Evolutionary conservation across 139 green algal genomes (phyloP).

Genomic region (Astrephomene gubernaculifera): DNA sequence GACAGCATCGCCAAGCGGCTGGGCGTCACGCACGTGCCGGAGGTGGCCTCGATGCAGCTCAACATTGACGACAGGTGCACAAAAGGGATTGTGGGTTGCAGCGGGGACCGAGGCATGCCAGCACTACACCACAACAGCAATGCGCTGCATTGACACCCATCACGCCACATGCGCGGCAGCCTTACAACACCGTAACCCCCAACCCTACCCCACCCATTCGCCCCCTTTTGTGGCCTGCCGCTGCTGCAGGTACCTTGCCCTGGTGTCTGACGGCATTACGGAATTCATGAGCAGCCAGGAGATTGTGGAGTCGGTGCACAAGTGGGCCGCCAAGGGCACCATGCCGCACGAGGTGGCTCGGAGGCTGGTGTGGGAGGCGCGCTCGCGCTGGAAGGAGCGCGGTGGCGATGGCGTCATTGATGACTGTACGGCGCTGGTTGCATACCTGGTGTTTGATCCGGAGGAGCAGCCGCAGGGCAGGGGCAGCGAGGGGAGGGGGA

Average conservation of each 20-base stretch:
- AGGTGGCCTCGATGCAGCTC: slow-evolving; percentile 51
- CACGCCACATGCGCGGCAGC: too few species aligned
- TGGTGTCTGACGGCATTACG: slow-evolving; percentile 71
- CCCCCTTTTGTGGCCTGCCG: too few species aligned
- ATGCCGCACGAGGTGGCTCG: slow-evolving; percentile 33
- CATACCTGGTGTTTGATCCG: slow-evolving; percentile 20
- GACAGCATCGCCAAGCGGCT: slow-evolving; percentile 62
- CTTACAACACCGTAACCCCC: too few species aligned
- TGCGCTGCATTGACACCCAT: too few species aligned
- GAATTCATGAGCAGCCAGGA: slow-evolving; percentile 71
- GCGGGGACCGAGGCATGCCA: too few species aligned
- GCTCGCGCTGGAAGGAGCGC: neutral
- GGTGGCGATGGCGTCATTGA: slow-evolving; percentile 14
- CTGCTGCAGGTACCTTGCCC: slow-evolving; percentile 72
- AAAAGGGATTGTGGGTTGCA: too few species aligned
- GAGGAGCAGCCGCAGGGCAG: neutral
- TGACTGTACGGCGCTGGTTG: slow-evolving; percentile 35
- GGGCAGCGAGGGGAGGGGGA: neutral
- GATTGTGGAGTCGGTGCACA: slow-evolving; percentile 64
- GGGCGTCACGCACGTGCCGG: slow-evolving; percentile 63
- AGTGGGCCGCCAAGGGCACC: neutral
- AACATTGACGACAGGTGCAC: slow-evolving; percentile 54
- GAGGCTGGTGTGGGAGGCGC: slow-evolving; percentile 33
- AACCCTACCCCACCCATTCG: too few species aligned
- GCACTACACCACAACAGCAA: too few species aligned